Evolutionary conservation across 2,329 filamentous ascomycete genomes (phyloP).

Genomic region (Penicillium oxalicum): DNA sequence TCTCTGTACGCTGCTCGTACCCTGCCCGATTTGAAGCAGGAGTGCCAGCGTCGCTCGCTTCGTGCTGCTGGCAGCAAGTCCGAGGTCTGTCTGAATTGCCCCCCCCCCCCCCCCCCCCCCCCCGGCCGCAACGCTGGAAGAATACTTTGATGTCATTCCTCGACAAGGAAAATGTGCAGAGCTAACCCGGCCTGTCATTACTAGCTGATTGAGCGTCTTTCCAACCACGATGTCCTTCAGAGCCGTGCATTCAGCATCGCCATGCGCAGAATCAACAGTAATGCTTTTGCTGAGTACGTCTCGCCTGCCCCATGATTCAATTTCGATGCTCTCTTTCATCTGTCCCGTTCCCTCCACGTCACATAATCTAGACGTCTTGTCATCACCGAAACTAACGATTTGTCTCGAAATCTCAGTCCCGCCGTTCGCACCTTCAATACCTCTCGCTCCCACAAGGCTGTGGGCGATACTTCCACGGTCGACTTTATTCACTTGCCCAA

Average conservation of each 20-base stretch:
- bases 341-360: not conserved
- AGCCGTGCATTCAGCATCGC: constrained; percentile 52
- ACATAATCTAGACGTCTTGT: not conserved
- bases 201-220: constrained; percentile 48
- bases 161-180: not conserved
- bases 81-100: constrained; percentile 37
- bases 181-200: constrained; percentile 2
- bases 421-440: constrained; percentile 56
- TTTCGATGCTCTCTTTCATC: constrained; percentile 1
- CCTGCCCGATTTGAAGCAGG: constrained; percentile 46
- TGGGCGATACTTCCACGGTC: constrained; percentile 55
- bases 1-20: constrained; percentile 47
- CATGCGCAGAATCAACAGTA: constrained; percentile 44
- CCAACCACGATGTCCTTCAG: constrained; percentile 49
- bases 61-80: constrained; percentile 43
- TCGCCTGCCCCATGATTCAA: not conserved
- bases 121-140: too few relatives aligned
- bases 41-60: constrained; percentile 48
- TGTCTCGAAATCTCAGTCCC: not conserved
- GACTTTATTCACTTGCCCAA: constrained; percentile 59
- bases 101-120: too few relatives aligned
- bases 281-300: constrained; percentile 35
- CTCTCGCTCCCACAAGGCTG: constrained; percentile 50
- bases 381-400: constrained; percentile 44
- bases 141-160: too few relatives aligned